These are phyloP conservation scores for Ogataea henricii DNA, from an alignment of 805 yeast species.

Conservation along the genomic window DNA sequence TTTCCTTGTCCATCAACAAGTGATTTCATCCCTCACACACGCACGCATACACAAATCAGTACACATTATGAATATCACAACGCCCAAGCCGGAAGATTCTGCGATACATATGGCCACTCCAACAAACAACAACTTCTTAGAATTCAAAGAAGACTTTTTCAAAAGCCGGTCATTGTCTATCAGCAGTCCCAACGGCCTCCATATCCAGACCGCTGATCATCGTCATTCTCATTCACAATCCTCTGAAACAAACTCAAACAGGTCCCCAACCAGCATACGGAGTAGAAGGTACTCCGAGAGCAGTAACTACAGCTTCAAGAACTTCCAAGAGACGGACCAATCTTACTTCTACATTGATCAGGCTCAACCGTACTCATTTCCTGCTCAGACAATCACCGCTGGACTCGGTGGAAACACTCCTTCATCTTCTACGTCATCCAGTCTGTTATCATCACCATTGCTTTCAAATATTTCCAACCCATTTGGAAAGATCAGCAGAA, in stretches of 20 bases:
- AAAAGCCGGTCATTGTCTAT: constrained; percentile 20
- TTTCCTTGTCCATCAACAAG: constrained; percentile 3
- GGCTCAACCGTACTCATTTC: neutral
- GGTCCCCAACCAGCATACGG: constrained; percentile 12
- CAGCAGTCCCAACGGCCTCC: constrained; percentile 9
- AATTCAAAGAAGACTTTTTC: constrained; percentile 24
- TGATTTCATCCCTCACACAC: neutral
- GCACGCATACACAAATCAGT: neutral
- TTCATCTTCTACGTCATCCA: constrained; percentile 11
- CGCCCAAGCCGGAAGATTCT: neutral
- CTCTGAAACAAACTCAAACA: constrained; percentile 9
- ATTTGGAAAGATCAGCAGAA: constrained; percentile 17
- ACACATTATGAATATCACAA: constrained; percentile 13
- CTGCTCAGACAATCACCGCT: neutral
- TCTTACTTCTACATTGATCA: constrained; percentile 2
- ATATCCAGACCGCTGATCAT: neutral
- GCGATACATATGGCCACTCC: neutral
- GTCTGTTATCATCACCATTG: constrained; percentile 10
- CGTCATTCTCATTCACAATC: constrained; percentile 4
- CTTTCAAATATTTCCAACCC: constrained; percentile 14
- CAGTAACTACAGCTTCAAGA: constrained; percentile 11
- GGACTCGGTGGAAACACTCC: constrained; percentile 2
- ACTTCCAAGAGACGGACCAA: constrained; percentile 1
- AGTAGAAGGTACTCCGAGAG: constrained; percentile 12
- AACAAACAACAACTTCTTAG: constrained; percentile 14